Evolutionary conservation across 169 alveolate species (phyloP), one percentile per base, ranked within the genome.

Genomic region (Plasmodium malariae): DNA sequence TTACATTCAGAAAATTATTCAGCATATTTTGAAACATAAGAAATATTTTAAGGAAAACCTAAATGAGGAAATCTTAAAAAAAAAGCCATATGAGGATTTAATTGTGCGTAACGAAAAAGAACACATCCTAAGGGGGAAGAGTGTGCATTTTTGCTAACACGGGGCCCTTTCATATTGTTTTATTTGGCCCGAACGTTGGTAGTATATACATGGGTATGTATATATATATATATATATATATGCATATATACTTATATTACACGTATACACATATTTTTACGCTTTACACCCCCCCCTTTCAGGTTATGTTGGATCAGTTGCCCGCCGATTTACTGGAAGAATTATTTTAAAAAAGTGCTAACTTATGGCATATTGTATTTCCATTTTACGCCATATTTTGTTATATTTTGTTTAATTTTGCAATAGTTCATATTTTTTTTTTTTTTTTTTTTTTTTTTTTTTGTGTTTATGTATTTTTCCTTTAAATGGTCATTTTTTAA

Each of bases 31-130:
- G 40, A 86, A 59, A 40, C 32, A 86, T 70, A 68, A 68, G 19
- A 45, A 36, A 7, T 59, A 69, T 55, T 70, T 70, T 62, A 45
- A 86, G 26, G 67, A 55, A 43, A 6, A 68, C 3, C 37, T 86
- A 40, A 71, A 40, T 72, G 92, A 86, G 43, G 92, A 59, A 24
- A 34, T 57, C 9, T 45, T 86, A 37, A 68, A 62, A 74, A 70
- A 19, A 49, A 86, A 24, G 43, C 74, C 92, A 21, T 65, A 69
- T 63, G 92, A 86, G n/a, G 71, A 86, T 36, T 49, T 86, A 86
- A 57, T 86, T 21, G 92, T 86, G 70, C 34, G 59, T 5, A 32
- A 28, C 34, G 17, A n/a, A 28, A 12, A 24, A 60, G 26, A 49
- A 57, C n/a, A n/a, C n/a, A n/a, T n/a, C n/a, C n/a, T n/a, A n/a